Evolutionary conservation across 169 alveolate species (phyloP).

Genomic region (Miamiensis avidus): DNA sequence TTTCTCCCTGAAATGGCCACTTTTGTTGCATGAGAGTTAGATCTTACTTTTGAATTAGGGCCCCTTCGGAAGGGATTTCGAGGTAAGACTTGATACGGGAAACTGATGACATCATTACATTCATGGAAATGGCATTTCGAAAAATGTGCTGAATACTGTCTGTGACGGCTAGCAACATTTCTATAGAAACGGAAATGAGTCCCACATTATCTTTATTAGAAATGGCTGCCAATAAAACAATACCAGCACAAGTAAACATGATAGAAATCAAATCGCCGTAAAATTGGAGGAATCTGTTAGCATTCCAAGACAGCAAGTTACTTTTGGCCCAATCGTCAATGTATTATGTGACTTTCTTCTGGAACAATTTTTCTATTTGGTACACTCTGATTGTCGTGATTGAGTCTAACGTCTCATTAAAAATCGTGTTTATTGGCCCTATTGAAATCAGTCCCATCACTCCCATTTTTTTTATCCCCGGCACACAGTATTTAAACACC

Average conservation of each 20-base stretch:
- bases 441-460: not conserved
- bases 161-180: not conserved
- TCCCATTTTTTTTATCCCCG: not conserved
- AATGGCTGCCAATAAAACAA: not conserved
- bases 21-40: not conserved
- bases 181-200: not conserved
- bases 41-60: not conserved
- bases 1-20: not conserved
- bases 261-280: not conserved
- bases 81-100: not conserved
- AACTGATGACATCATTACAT: not conserved
- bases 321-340: not conserved
- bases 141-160: not conserved
- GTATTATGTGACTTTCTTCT: not conserved
- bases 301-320: not conserved
- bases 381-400: not conserved
- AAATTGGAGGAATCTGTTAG: not conserved
- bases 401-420: not conserved
- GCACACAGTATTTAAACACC: not conserved
- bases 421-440: not conserved
- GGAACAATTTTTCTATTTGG: too few relatives aligned
- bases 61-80: not conserved
- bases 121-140: not conserved
- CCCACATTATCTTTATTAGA: not conserved
- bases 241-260: not conserved